Evolutionary conservation across 2,329 filamentous ascomycete genomes (phyloP).

Genomic region (Furcasterigmium sp.): DNA sequence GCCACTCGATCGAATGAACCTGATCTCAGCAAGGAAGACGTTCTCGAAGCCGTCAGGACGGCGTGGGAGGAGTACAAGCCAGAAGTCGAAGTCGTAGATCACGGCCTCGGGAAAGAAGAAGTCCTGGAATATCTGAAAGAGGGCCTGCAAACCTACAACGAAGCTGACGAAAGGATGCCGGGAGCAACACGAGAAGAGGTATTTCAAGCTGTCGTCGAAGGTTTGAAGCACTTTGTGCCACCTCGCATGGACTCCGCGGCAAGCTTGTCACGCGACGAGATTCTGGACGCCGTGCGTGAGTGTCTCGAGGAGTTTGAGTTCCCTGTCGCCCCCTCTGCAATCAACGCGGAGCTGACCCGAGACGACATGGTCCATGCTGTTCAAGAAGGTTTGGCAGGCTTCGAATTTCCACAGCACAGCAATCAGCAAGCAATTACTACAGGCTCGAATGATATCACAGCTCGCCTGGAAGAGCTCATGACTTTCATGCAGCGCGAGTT

Average conservation of each 20-base stretch:
- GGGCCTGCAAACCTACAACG: constrained; percentile 72
- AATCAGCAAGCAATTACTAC: constrained; percentile 33
- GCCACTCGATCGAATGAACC: constrained; percentile 33
- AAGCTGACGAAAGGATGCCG: constrained; percentile 43
- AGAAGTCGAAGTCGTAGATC: constrained; percentile 84
- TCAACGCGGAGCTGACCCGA: constrained; percentile 48
- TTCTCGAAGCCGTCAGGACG: constrained; percentile 80
- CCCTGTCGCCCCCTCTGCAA: constrained; percentile 53
- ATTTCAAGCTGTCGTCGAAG: constrained; percentile 78
- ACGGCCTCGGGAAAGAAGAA: constrained; percentile 85
- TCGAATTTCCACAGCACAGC: constrained; percentile 38
- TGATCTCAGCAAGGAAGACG: constrained; percentile 70
- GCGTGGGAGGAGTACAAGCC: constrained; percentile 95
- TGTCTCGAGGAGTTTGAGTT: constrained; percentile 83
- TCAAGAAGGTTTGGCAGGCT: constrained; percentile 49
- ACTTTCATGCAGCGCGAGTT: constrained; percentile 55
- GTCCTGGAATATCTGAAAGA: constrained; percentile 82
- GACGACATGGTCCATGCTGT: constrained; percentile 62
- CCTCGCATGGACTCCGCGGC: constrained; percentile 67
- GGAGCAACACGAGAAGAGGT: constrained; percentile 78
- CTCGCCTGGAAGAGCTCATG: constrained; percentile 61
- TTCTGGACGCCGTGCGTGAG: constrained; percentile 77
- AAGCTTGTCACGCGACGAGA: constrained; percentile 72
- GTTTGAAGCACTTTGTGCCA: constrained; percentile 73
- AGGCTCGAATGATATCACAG: constrained; percentile 45